Conservation (phyloP, 2,329 filamentous ascomycete species). For the Fusarium humuli region DNA sequence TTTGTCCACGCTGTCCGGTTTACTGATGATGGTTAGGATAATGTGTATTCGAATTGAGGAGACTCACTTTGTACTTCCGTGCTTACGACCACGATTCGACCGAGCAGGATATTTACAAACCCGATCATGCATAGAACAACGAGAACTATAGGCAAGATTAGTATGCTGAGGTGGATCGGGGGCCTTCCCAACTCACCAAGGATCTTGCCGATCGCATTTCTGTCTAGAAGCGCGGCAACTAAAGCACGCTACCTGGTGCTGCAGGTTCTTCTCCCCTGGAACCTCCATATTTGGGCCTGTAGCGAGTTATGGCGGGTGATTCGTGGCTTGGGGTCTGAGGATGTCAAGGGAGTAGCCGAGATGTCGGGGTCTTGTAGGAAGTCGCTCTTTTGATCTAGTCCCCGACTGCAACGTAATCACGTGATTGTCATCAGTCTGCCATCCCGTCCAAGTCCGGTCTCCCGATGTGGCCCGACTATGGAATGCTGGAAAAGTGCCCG, state of each 20-base stretch:
- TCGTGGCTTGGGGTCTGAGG: neutral
- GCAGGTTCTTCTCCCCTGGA: neutral
- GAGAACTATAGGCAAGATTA: conserved; percentile 9
- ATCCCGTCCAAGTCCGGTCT: too few species aligned
- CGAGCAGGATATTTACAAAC: conserved; percentile 18
- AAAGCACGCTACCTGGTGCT: conserved; percentile 25
- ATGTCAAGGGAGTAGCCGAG: neutral
- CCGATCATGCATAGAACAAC: conserved; percentile 17
- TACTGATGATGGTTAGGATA: neutral
- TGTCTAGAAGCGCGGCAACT: conserved; percentile 24
- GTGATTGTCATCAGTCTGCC: neutral
- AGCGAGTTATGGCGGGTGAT: neutral
- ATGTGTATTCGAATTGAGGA: rapidly evolving
- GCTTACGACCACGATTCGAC: conserved; percentile 15
- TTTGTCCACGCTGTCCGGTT: conserved; percentile 13
- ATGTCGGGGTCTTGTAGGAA: conserved; percentile 14
- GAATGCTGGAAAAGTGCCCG: too few species aligned
- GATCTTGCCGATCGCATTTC: conserved; percentile 22
- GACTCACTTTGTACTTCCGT: conserved; percentile 22
- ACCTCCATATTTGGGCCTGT: neutral
- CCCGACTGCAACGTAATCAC: neutral
- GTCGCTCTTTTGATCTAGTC: conserved; percentile 31
- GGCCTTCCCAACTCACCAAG: conserved; percentile 3
- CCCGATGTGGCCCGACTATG: too few species aligned
- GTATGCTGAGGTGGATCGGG: neutral